Evolutionary conservation across 1,284 basidiomycete genomes (phyloP).

Genomic region (Somion occarium): DNA sequence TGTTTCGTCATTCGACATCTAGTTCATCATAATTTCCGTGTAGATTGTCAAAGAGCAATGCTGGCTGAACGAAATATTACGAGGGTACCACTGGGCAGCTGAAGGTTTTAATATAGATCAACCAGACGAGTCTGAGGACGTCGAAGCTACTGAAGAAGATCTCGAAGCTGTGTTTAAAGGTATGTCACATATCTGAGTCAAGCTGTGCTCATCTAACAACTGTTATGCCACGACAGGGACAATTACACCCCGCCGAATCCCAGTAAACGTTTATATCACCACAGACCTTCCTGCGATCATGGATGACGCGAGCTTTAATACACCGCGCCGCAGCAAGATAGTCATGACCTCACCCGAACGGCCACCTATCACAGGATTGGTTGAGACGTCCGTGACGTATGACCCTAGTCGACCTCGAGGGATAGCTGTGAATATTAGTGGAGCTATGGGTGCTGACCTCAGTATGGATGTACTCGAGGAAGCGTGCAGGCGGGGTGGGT

Average conservation of each 20-base stretch:
- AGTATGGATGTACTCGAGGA: constrained; percentile 45
- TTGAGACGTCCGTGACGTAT: constrained; percentile 49
- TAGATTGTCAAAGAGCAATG: constrained; percentile 75
- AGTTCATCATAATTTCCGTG: not conserved
- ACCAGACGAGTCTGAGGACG: constrained; percentile 10
- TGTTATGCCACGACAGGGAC: constrained; percentile 36
- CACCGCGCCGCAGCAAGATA: constrained; percentile 32
- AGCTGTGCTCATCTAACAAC: not conserved
- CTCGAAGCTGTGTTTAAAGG: constrained; percentile 53
- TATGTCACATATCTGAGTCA: constrained; percentile 20
- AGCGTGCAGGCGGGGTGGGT: constrained; percentile 35
- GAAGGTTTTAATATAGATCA: constrained; percentile 35
- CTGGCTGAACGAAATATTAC: constrained; percentile 68
- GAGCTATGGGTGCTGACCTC: constrained; percentile 53
- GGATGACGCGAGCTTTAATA: constrained; percentile 28
- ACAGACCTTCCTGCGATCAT: constrained; percentile 28
- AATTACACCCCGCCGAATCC: constrained; percentile 48
- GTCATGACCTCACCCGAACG: constrained; percentile 55
- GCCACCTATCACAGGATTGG: constrained; percentile 53
- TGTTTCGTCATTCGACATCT: not conserved
- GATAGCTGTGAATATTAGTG: constrained; percentile 37
- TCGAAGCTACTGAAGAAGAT: constrained; percentile 43
- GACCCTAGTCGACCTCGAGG: constrained; percentile 48
- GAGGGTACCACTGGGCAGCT: constrained; percentile 52
- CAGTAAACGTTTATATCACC: constrained; percentile 54